A percentile compares a stretch with the other conserved stretches of the same genome.
Evolutionary conservation across 176 grass and related monocot species (phyloP).

Genomic region (Juncus effusus): DNA sequence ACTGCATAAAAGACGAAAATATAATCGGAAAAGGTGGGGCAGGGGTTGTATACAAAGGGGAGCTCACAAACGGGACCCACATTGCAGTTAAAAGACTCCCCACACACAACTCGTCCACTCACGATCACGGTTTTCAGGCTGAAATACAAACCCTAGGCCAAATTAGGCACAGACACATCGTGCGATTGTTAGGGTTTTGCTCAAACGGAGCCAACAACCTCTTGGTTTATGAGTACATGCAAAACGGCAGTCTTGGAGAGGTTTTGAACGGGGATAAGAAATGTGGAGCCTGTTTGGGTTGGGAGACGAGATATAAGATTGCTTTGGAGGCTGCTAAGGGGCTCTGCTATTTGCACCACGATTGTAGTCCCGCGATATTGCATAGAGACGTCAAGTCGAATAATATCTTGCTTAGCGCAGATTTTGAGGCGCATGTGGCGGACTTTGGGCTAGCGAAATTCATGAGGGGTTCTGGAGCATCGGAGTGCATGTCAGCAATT

Average conservation of each 20-base stretch:
- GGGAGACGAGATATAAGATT: slow-evolving; percentile 87
- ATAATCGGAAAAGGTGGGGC: slow-evolving; percentile 89
- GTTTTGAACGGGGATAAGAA: slow-evolving; percentile 78
- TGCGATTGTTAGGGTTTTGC: slow-evolving; percentile 77
- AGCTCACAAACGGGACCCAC: slow-evolving; percentile 45
- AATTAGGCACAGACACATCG: slow-evolving; percentile 91
- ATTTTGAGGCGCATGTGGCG: slow-evolving; percentile 81
- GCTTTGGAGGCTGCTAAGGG: slow-evolving; percentile 87
- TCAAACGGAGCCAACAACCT: slow-evolving; percentile 74
- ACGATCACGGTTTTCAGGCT: slow-evolving; percentile 80
- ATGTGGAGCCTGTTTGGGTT: slow-evolving; percentile 60
- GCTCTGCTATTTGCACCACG: slow-evolving; percentile 95
- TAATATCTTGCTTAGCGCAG: slow-evolving; percentile 79
- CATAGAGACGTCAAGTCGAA: slow-evolving; percentile 98
- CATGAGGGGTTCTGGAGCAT: slow-evolving; percentile 47
- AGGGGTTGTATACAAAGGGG: slow-evolving; percentile 84
- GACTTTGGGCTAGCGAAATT: slow-evolving; percentile 96
- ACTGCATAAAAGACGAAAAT: slow-evolving; percentile 87
- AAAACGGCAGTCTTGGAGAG: slow-evolving; percentile 86
- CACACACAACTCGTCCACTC: slow-evolving; percentile 45
- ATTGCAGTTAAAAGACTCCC: slow-evolving; percentile 87
- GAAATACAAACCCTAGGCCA: slow-evolving; percentile 88
- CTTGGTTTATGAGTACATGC: slow-evolving; percentile 94
- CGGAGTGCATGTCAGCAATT: slow-evolving; percentile 97
- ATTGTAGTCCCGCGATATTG: slow-evolving; percentile 78